These are phyloP conservation scores for Wickerhamiella sergipiensis DNA, from an alignment of 805 yeast genomes.

Conservation along the genomic window DNA sequence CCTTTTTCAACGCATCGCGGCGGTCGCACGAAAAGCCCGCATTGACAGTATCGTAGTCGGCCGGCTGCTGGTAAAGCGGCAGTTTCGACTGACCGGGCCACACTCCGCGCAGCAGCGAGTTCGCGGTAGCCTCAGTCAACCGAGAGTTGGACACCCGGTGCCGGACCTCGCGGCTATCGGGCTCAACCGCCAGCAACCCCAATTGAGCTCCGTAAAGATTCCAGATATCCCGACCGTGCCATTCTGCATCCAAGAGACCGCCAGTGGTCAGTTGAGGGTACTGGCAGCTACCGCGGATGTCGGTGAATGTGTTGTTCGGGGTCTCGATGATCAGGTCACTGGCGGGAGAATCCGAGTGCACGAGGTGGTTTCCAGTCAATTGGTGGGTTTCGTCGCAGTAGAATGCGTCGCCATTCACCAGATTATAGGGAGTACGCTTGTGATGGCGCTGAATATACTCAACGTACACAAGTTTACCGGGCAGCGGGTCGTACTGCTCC, in stretches of 20 bases:
- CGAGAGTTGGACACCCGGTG: conserved; percentile 29
- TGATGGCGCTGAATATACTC: conserved; percentile 34
- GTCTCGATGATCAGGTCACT: conserved; percentile 21
- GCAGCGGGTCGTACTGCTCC: conserved; percentile 18
- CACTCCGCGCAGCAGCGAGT: conserved; percentile 27
- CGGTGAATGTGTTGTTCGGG: conserved; percentile 12
- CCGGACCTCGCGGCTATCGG: conserved; percentile 20
- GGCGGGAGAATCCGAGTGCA: conserved; percentile 5
- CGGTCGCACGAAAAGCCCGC: conserved; percentile 26
- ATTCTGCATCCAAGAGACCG: conserved; percentile 29
- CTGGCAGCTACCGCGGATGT: conserved; percentile 25
- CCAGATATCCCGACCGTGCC: conserved; percentile 30
- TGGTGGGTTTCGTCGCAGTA: conserved; percentile 23
- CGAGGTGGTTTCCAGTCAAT: conserved; percentile 17
- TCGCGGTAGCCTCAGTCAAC: conserved; percentile 31
- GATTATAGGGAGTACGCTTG: conserved; percentile 32
- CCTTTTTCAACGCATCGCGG: conserved; percentile 20
- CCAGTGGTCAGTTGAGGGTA: conserved; percentile 30
- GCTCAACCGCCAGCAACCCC: conserved; percentile 26
- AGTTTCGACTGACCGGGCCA: conserved; percentile 24
- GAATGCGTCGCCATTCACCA: conserved; percentile 24
- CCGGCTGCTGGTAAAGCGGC: conserved; percentile 24
- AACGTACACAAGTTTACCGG: conserved; percentile 23
- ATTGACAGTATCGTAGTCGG: conserved; percentile 27
- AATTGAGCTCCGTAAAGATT: conserved; percentile 27